Percentiles rank a stretch among this genome's conserved stretches.
Conservation (phyloP, 345 rosid species). For the Populus euphratica region DNA sequence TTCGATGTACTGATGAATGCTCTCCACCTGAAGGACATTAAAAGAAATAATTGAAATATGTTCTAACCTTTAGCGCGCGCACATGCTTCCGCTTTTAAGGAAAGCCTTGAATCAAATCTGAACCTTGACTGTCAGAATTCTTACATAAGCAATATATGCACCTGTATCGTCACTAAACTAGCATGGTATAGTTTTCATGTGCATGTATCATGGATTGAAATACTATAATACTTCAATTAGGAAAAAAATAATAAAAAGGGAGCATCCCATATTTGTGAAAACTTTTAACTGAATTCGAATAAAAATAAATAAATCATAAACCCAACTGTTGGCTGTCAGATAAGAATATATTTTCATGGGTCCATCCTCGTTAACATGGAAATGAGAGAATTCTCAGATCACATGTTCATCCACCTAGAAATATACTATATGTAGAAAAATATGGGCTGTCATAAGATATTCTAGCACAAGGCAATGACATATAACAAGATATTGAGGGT, state of each 20-base stretch:
- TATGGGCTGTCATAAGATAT: not conserved
- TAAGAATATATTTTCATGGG: not conserved
- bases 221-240: not conserved
- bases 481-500: not conserved
- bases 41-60: not conserved
- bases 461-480: not conserved
- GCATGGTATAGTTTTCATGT: not conserved
- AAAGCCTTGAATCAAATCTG: not conserved
- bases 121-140: not conserved
- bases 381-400: not conserved
- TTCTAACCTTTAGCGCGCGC: not conserved
- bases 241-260: not conserved
- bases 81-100: not conserved
- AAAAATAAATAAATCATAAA: no score
- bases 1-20: constrained; percentile 84
- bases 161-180: not conserved
- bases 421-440: not conserved
- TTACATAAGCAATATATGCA: not conserved
- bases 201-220: not conserved
- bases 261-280: not conserved
- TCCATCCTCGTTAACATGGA: not conserved
- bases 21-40: constrained; percentile 57
- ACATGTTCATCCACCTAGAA: not conserved
- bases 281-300: not conserved
- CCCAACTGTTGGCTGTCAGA: not conserved